Evolutionary conservation across 2,329 filamentous ascomycete genomes (phyloP).

Genomic region (Botryosphaeria agaves): DNA sequence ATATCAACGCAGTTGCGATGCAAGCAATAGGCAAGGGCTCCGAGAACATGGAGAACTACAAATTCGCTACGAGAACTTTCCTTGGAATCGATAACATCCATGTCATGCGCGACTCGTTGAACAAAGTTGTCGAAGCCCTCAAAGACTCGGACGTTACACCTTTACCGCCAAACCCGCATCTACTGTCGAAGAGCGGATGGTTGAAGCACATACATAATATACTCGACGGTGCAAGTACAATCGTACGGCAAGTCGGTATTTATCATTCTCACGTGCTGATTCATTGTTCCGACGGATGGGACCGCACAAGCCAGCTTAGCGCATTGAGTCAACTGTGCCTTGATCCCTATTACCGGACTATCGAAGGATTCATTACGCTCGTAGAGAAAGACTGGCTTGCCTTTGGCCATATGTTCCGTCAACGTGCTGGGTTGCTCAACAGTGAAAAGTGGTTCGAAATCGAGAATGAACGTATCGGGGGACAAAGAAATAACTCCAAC

Average conservation of each 20-base stretch:
- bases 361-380: slow-evolving; percentile 86
- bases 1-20: slow-evolving; percentile 87
- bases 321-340: slow-evolving; percentile 84
- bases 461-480: slow-evolving; percentile 60
- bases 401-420: slow-evolving; percentile 93
- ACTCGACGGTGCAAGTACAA: slow-evolving; percentile 67
- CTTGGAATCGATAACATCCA: slow-evolving; percentile 97
- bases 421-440: slow-evolving; percentile 74
- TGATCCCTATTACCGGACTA: slow-evolving; percentile 85
- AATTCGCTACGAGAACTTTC: slow-evolving; percentile 77
- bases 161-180: slow-evolving; percentile 63
- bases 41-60: slow-evolving; percentile 96
- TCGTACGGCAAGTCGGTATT: slow-evolving; percentile 75
- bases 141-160: slow-evolving; percentile 84
- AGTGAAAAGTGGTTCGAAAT: slow-evolving; percentile 89
- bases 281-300: slow-evolving; percentile 97
- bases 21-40: slow-evolving; percentile 85
- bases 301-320: slow-evolving; percentile 87
- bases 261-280: slow-evolving; percentile 91
- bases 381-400: slow-evolving; percentile 97
- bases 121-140: slow-evolving; percentile 72
- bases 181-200: slow-evolving; percentile 75
- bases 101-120: slow-evolving; percentile 84
- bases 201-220: slow-evolving; percentile 75
- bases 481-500: slow-evolving; percentile 22